These are phyloP conservation scores for Aspergillus niger DNA, from an alignment of 2,329 filamentous ascomycete genomes.

Conservation along the genomic window DNA sequence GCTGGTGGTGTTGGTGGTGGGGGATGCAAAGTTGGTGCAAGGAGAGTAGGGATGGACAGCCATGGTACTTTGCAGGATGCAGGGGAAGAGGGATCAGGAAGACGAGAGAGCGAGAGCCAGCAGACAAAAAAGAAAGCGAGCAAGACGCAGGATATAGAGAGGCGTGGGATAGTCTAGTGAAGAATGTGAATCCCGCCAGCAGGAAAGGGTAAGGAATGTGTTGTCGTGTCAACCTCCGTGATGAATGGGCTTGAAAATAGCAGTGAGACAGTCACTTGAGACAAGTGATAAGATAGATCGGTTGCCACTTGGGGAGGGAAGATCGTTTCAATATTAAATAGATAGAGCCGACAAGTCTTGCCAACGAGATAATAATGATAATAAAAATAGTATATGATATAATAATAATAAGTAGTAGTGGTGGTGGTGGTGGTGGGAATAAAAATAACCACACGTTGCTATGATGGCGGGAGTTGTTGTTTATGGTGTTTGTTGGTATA, in stretches of 20 bases:
- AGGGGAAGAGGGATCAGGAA: conserved; percentile 5
- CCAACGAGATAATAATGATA: too few species aligned
- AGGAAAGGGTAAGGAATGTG: conserved; percentile 24
- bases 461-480: too few species aligned
- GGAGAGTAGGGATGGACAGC: background rate
- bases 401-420: conserved; percentile 2
- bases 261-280: conserved; percentile 18
- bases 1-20: conserved; percentile 4
- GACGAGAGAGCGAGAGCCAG: background rate
- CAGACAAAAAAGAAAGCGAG: background rate
- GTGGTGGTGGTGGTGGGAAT: background rate
- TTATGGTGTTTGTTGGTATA: too few species aligned
- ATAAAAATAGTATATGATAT: too few species aligned
- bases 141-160: background rate
- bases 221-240: conserved; percentile 21
- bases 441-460: background rate
- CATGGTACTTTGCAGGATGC: conserved; percentile 5
- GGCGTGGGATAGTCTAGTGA: conserved; percentile 7
- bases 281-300: background rate
- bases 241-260: conserved; percentile 7
- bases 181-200: conserved; percentile 34
- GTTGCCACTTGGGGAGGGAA: conserved; percentile 2
- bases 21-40: conserved; percentile 7
- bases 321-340: background rate
- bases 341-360: conserved; percentile 16